These are phyloP conservation scores for Miscanthus lutarioriparius DNA, from an alignment of 176 grass and related monocot genomes.

Conservation along the genomic window DNA sequence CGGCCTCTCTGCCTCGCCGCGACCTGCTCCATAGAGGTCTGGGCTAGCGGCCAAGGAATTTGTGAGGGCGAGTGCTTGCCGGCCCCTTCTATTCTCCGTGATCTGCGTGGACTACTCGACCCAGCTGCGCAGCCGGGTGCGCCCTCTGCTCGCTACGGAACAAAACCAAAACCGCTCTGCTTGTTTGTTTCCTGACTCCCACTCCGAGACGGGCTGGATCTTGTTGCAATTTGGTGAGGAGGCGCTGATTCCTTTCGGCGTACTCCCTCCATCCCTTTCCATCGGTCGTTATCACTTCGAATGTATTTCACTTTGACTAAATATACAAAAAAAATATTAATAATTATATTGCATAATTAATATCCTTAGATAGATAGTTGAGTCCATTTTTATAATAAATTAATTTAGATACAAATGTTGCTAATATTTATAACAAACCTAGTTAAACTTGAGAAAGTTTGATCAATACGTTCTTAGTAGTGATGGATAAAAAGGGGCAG, in stretches of 20 bases:
- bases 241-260: not conserved
- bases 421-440: too few species aligned
- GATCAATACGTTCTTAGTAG: too few species aligned
- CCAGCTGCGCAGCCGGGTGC: not conserved
- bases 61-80: slow-evolving; percentile 9
- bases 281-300: too few species aligned
- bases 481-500: too few species aligned
- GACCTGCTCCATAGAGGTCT: not conserved
- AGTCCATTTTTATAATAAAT: too few species aligned
- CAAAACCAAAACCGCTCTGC: not conserved
- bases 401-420: too few species aligned
- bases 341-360: too few species aligned
- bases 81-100: slow-evolving; percentile 8
- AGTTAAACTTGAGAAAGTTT: too few species aligned
- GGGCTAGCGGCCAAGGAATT: slow-evolving; percentile 18
- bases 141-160: not conserved
- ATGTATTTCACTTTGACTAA: too few species aligned
- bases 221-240: not conserved
- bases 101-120: not conserved
- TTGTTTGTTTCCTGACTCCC: not conserved
- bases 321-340: too few species aligned
- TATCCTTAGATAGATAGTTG: too few species aligned
- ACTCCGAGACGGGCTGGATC: not conserved
- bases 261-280: not conserved
- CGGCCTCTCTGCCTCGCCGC: not conserved